Evolutionary conservation across 2,329 filamentous ascomycete species (phyloP), one percentile per base, ranked within the genome.

Genomic region (Ascochyta viciae-villosae): DNA sequence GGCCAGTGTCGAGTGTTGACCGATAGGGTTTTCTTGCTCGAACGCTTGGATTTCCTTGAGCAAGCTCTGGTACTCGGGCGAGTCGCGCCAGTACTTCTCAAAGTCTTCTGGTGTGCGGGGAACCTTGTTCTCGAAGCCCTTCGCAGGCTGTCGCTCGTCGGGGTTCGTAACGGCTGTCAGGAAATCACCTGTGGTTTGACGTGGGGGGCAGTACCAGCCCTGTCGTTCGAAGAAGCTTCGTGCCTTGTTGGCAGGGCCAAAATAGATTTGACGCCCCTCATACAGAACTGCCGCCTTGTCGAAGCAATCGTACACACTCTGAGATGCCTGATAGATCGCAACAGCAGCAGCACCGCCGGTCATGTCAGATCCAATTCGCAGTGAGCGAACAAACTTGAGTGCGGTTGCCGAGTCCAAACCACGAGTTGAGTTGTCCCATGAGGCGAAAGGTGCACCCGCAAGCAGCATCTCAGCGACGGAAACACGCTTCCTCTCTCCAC

Each of bases 221-320:
- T 89, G 85, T 12, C 82, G 76, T 64, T 87, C 84, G 57, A 93
- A 92, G 73, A 86, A 92, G 0, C 71, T 71, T 64, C 83, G 87
- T 0, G 89, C 90, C 2, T 79, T 71, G 6, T 66, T 70, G 0
- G 86, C 83, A 0, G 84, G 83, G 0, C 90, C 91, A 60, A 88
- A 93, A 77, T 86, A 94, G 59, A 93, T 93, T 67, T 93, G 85
- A 0, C 87, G 83, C 0, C 90, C 91, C 67, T 92, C 88, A 66
- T 93, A 92, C 0, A 93, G 78, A 0, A 94, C 87, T 0, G 87
- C 81, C 0, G 85, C 85, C 70, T 92, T 92, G 76, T 94, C 89
- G 64, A 94, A 93, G 15, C 70, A 62, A 51, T 87, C 83, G 65
- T 87, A 88, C 13, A 87, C 77, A 9, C 74, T 74, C 57, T 81